Evolutionary conservation across 192 early-diverging fungal species (phyloP), one percentile per base, ranked within the genome.

Genomic region (Spizellomyces punctatus): DNA sequence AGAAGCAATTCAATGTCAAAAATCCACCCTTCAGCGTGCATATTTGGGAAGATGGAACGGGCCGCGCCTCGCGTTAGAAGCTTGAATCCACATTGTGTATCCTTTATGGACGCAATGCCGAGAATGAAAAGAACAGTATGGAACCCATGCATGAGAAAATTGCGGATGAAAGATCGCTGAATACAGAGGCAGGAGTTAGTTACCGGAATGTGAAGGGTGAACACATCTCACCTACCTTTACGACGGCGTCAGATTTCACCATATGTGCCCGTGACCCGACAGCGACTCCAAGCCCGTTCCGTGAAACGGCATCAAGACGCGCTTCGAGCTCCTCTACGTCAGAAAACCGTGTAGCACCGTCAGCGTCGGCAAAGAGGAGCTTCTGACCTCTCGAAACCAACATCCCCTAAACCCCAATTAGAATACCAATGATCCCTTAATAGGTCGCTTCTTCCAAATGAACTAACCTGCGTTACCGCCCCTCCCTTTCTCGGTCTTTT

Each of bases 41-140:
- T 94, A 73, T 89, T 88, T 19, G 90, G 86, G 69, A 95, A 94
- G 47, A 99, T 90, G 43, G 76, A 72, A 50, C 82, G 82, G 0
- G 91, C 94, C 0, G 94, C 86, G 21, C 78, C 73, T 16, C 96
- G 88, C 0, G 92, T 91, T 65, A 97, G 90, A 36, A 99, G 81
- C 76, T 99, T 99, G 86, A 99, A 99, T 6, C 96, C 96, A 77
- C 96, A 99, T 76, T 99, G 96, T 10, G 96, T 99, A 74, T 99
- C 96, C 36, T 90, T 89, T 72, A 99, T 92, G 4, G 86, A 86
- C 19, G 90, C 83, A 64, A 96, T 93, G 2, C 95, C 96, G 60
- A 99, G 79, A 10, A 96, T 69, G 63, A 90, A 90, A 52, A 99
- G 89, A 72, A 95, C 78, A 45, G 90, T 88, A 81, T 99, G 96